Conservation (phyloP, 1,139 yeast genomes). For the Debaryomyces nepalensis region DNA sequence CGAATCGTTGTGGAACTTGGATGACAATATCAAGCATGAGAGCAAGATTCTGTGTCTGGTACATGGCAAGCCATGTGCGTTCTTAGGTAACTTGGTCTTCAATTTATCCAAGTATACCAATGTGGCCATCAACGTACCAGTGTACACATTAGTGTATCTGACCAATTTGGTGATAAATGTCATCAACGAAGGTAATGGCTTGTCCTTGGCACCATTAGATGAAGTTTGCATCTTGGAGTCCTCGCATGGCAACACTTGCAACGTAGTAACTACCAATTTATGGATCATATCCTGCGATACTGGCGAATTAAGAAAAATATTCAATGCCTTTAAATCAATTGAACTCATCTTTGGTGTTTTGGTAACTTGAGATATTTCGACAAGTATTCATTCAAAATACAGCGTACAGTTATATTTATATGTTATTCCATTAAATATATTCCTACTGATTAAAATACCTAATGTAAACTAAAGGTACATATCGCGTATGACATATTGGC, state of each 20-base stretch:
- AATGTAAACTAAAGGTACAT: slow-evolving; percentile 5
- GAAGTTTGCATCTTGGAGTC: slow-evolving; percentile 44
- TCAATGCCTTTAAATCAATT: slow-evolving; percentile 57
- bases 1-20: slow-evolving; percentile 77
- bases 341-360: slow-evolving; percentile 13
- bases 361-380: not conserved
- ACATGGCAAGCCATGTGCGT: slow-evolving; percentile 77
- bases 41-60: slow-evolving; percentile 78
- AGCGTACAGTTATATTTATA: slow-evolving; percentile 8
- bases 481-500: slow-evolving; percentile 10
- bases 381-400: not conserved
- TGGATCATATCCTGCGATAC: slow-evolving; percentile 70
- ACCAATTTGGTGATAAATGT: slow-evolving; percentile 73
- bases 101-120: slow-evolving; percentile 67
- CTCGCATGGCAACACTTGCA: slow-evolving; percentile 64
- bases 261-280: slow-evolving; percentile 62
- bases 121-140: slow-evolving; percentile 77
- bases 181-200: slow-evolving; percentile 69
- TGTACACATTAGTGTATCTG: slow-evolving; percentile 72
- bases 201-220: slow-evolving; percentile 30
- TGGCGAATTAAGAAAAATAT: slow-evolving; percentile 57
- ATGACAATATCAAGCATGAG: slow-evolving; percentile 71
- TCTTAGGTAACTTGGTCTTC: slow-evolving; percentile 62
- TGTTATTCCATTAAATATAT: slow-evolving; percentile 5
- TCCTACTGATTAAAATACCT: slow-evolving; percentile 2